Base-by-base conservation (phyloP, 805 yeast species). In the Monosporozyma solicola region DNA sequence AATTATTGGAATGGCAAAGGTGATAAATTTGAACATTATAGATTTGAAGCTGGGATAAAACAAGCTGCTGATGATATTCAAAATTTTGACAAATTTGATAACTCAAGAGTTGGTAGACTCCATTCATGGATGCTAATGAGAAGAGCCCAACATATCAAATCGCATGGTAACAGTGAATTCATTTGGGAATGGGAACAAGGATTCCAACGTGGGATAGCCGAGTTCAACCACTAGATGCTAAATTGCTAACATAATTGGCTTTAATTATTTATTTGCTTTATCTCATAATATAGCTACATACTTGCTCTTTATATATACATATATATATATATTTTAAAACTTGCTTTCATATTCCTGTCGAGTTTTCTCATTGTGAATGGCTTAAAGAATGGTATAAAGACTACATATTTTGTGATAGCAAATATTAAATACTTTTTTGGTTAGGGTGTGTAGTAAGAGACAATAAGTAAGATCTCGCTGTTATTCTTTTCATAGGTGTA, bases 131-230 rank as follows among this genome's bases (percentile, higher is more conserved):
- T 75, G 55, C 57, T 61, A 10, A 78, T 85, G 20, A 77, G 97
- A 56, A 69, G 77, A 33, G 63, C 62, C 2, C 87, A 88, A 60
- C 95, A 91, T 66, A 61, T 80, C 24, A 58, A 67, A 10, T 63
- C 68, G 7, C 76, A 79, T 57, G 94, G 94, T 6, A 60, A 70
- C 6, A 76, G 84, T 59, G 72, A 72, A 13, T 78, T 74, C 62
- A 52, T 82, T 51, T 92, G 97, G 96, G 96, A 87, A 68, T 92
- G 88, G 85, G 89, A 85, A 29, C 95, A 85, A 59, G 97, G 96
- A 0, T 90, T 80, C 62, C 80, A 79, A 49, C 77, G 78, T 48
- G 97, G 89, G 59, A 80, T 59, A 44, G 56, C 56, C 33, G 62
- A 58, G 47, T 65, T 60, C 48, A 64, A 60, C 47, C 44, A 41